Percentiles rank a stretch among this genome's conserved stretches.
Evolutionary conservation across 805 yeast species (phyloP).

Genomic region (Nakazawaea ernobii): DNA sequence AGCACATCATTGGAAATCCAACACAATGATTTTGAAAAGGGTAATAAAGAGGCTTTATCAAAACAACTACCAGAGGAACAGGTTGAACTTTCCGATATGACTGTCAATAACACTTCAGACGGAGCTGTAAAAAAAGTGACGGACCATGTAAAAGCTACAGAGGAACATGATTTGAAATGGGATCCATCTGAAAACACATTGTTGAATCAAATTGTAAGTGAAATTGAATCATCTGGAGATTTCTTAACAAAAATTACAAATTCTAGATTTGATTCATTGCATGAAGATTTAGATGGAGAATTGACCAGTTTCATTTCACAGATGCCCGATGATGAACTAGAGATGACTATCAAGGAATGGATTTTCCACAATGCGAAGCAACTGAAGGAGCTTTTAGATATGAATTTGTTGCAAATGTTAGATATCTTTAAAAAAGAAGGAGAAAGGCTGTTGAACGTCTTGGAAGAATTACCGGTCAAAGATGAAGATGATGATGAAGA

Average conservation of each 20-base stretch:
- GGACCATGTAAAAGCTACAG: not conserved
- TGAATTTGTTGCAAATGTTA: conserved; percentile 42
- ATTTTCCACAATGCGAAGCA: conserved; percentile 46
- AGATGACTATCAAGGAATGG: conserved; percentile 73
- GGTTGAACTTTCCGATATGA: not conserved
- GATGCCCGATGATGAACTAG: conserved; percentile 65
- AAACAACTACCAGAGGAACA: not conserved
- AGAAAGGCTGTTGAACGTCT: conserved; percentile 38
- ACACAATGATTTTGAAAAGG: not conserved
- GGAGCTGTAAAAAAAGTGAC: not conserved
- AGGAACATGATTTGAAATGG: conserved; percentile 1
- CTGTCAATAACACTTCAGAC: too few relatives aligned
- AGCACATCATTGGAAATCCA: conserved; percentile 2
- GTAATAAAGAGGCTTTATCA: not conserved
- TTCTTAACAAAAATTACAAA: conserved; percentile 29
- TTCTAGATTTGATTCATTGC: conserved; percentile 31
- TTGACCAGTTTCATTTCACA: conserved; percentile 57
- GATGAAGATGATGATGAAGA: conserved; percentile 9
- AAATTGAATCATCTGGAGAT: conserved; percentile 30
- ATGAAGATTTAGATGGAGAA: conserved; percentile 62
- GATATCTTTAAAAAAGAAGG: conserved; percentile 42
- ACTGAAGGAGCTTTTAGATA: conserved; percentile 42
- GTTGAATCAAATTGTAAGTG: conserved; percentile 13
- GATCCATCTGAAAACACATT: conserved; percentile 3
- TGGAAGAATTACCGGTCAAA: conserved; percentile 30